Base-by-base conservation (phyloP, 2,329 filamentous ascomycete species). In the Trichophyton mentagrophytes region DNA sequence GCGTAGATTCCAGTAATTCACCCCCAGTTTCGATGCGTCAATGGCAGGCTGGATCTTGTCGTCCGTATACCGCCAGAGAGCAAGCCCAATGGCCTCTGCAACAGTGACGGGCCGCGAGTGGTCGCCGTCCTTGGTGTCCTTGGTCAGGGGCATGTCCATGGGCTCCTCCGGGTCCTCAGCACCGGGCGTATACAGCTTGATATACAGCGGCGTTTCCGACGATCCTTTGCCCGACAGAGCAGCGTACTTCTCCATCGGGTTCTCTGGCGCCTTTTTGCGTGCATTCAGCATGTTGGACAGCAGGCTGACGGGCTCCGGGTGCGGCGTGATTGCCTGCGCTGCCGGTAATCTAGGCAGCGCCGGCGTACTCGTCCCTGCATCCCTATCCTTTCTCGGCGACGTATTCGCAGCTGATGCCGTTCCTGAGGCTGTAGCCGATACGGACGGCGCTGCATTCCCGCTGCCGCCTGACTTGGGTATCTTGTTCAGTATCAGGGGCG, bases 1-100 rank as follows among this genome's bases (percentile, higher is more conserved):
- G n/a, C 84, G 78, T 59, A 86, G 71, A 27, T 82, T 81, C 84
- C 84, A 86, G 62, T 78, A 76, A 65, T 86, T 85, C 62, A 85
- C 80, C 60, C 80, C 83, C 60, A 80, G 71, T 64, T 83, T 81
- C 27, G 77, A 75, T 1, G 72, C 71, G 5, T 77, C 72, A 8
- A 86, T 72, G 0, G 76, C 64, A 7, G 83, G 83, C 61, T 83
- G 76, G 9, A 79, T 72, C 5, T 77, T 76, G 65, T 85, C 82
- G 67, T 85, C 82, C 15, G 77, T 76, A 65, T 85, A 86, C 59
- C 79, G 75, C 77, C 80, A 86, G n/a, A 86, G 71, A 6, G 79
- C 78, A 60, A 85, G 74, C 2, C 84, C 84, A 65, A 86, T 86
- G 1, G 84, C 79, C 67, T 86, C 83, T 0, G 79, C 78, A 3